A percentile compares a stretch with the other conserved stretches of the same genome.
These are phyloP conservation scores for Exophiala xenobiotica DNA, from an alignment of 2,329 filamentous ascomycete species.

Conservation along the genomic window DNA sequence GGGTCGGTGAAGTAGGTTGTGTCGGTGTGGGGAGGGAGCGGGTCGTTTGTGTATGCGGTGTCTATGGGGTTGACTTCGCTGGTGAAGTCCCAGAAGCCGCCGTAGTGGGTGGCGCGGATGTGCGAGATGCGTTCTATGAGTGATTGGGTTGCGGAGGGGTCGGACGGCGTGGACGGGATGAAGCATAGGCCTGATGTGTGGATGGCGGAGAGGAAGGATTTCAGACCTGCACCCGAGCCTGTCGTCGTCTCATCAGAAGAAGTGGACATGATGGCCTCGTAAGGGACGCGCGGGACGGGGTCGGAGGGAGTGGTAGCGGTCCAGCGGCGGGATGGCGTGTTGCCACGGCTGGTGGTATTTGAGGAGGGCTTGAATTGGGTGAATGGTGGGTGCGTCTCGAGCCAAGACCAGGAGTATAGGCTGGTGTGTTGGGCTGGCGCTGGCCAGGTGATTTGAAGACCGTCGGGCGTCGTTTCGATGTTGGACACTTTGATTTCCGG, in stretches of 20 bases:
- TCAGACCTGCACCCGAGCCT: constrained; percentile 20
- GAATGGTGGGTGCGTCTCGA: constrained; percentile 48
- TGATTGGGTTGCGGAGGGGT: constrained; percentile 67
- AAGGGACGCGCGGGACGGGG: constrained; percentile 45
- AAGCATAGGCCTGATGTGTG: constrained; percentile 26
- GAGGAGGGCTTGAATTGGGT: constrained; percentile 28
- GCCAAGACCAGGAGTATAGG: constrained; percentile 64
- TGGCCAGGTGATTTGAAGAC: constrained; percentile 24
- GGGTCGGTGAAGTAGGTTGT: constrained; percentile 96
- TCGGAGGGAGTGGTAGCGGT: constrained; percentile 13
- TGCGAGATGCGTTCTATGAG: constrained; percentile 80
- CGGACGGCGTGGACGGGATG: constrained; percentile 25
- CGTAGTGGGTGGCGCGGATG: constrained; percentile 89
- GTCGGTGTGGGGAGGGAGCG: constrained; percentile 84
- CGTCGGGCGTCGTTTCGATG: constrained; percentile 11
- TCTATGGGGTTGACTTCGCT: constrained; percentile 85
- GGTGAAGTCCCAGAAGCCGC: constrained; percentile 83
- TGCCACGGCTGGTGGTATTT: background rate
- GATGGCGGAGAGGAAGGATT: constrained; percentile 24
- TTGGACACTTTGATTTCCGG: constrained; percentile 11
- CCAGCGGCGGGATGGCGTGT: constrained; percentile 16
- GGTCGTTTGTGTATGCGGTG: constrained; percentile 85
- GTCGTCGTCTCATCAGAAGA: too few relatives aligned
- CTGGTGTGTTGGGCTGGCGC: constrained; percentile 57
- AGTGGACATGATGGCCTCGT: constrained; percentile 55